Percentiles rank a stretch among this genome's conserved stretches.
These are phyloP conservation scores for Rosa chinensis DNA, from an alignment of 306 rosid species.

Conservation along the genomic window DNA sequence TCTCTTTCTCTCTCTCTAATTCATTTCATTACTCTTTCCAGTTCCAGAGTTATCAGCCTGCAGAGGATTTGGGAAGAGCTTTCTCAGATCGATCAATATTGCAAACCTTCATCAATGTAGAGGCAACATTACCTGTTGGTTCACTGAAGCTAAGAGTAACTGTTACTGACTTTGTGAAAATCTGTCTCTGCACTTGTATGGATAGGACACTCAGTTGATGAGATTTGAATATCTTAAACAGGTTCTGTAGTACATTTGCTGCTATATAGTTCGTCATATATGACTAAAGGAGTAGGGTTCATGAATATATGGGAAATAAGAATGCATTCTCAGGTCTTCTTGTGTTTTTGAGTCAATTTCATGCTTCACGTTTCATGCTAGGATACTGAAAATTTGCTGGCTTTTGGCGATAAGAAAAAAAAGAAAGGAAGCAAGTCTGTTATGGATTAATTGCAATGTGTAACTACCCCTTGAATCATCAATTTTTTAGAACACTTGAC, in stretches of 20 bases:
- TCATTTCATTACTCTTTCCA: constrained; percentile 19
- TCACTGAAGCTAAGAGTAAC: constrained; percentile 59
- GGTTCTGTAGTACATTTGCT: not conserved
- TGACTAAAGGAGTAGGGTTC: not conserved
- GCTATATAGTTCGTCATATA: not conserved
- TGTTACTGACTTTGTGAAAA: not conserved
- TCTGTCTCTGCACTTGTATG: too few relatives aligned
- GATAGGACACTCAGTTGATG: not conserved
- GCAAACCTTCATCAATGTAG: constrained; percentile 58
- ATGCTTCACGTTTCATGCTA: not conserved
- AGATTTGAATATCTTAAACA: not conserved
- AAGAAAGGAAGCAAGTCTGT: not conserved
- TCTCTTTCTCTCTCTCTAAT: not conserved
- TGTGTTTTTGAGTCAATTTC: not conserved
- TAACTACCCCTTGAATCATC: too few relatives aligned
- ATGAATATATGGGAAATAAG: not conserved
- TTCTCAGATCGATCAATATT: constrained; percentile 69
- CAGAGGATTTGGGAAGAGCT: constrained; percentile 88
- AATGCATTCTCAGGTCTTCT: not conserved
- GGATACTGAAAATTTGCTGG: not conserved
- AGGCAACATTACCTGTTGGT: constrained; percentile 54
- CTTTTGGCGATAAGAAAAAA: not conserved
- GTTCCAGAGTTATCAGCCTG: constrained; percentile 75
- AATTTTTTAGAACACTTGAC: not conserved
- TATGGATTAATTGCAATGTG: not conserved